Base-by-base conservation (phyloP, 2,329 filamentous ascomycete genomes). In the Colletotrichum sp. region DNA sequence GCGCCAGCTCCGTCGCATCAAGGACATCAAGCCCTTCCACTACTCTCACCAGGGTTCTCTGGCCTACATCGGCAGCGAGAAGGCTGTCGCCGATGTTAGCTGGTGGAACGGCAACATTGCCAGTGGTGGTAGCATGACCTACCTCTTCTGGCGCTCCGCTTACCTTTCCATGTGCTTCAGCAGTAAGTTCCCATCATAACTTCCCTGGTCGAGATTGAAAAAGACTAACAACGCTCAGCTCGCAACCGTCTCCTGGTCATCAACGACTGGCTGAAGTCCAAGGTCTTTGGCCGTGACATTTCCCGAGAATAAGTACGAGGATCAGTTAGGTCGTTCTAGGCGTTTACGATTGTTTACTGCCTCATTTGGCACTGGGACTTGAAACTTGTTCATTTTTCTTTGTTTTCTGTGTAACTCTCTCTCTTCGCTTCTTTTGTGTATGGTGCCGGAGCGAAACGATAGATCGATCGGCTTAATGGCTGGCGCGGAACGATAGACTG, bases 81-180 rank as follows among this genome's bases (percentile, higher is more conserved):
- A 96, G 91, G 97, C 97, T 66, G 97, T 99, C 75, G 97, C 97
- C 77, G 97, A 99, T 87, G 95, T 99, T 82, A 95, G 93, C 84
- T 99, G 97, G 96, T 93, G 98, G 88, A 98, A 97, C 82, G 97
- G 97, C 80, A 99, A 99, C 89, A 91, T 99, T 81, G 96, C 97
- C 77, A 95, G 94, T 62, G 97, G 96, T 84, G 97, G 97, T 84
- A 95, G 94, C 82, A 89, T 99, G 87, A 99, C 97, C 72, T 99
- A 98, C 88, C 92, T 98, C 80, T 99, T 99, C 92, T 99, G 97
- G 97, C 92, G 96, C 85, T 98, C 95, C 84, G 97, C 96, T 71
- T 99, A 99, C 87, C 89, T 99, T 85, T 98, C 95, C 90, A 99
- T 99, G 97, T 98, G 96, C 92, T 99, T 99, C 87, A 99, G 96